These are phyloP conservation scores for Bromus sterilis DNA, from an alignment of 176 grass and related monocot species.

Conservation along the genomic window DNA sequence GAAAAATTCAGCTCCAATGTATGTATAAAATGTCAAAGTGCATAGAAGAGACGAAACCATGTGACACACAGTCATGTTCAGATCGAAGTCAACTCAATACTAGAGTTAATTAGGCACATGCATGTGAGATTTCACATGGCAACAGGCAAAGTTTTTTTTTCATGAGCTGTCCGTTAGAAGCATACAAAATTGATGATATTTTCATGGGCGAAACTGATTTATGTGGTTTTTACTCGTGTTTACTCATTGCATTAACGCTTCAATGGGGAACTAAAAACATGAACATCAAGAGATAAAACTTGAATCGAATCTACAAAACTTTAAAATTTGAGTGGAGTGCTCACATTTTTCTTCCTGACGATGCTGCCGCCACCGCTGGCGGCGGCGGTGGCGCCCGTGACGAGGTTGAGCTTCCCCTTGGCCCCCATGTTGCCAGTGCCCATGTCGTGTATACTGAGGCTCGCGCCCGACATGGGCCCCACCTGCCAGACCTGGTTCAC, in stretches of 20 bases:
- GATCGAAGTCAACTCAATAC: background rate
- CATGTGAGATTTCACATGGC: background rate
- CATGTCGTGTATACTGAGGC: background rate
- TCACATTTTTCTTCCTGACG: slow-evolving; percentile 57
- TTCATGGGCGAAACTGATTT: background rate
- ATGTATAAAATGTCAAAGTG: background rate
- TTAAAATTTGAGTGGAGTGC: background rate
- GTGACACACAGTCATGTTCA: background rate
- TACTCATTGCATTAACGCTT: background rate
- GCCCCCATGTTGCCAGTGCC: background rate
- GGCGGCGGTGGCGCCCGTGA: slow-evolving; percentile 31
- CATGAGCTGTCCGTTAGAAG: background rate
- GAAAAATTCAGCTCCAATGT: background rate
- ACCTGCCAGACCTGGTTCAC: slow-evolving; percentile 87
- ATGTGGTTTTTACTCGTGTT: background rate
- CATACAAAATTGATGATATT: background rate
- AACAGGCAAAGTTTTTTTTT: background rate
- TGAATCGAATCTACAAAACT: background rate
- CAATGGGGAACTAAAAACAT: background rate
- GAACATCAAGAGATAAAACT: background rate
- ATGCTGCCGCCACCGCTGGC: slow-evolving; percentile 10
- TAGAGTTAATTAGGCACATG: background rate
- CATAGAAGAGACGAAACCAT: background rate
- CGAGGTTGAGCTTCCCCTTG: slow-evolving; percentile 58
- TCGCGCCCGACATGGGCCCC: background rate